Evolutionary conservation across 192 early-diverging fungal genomes (phyloP).

Genomic region (Bifiguratus adelaidae): DNA sequence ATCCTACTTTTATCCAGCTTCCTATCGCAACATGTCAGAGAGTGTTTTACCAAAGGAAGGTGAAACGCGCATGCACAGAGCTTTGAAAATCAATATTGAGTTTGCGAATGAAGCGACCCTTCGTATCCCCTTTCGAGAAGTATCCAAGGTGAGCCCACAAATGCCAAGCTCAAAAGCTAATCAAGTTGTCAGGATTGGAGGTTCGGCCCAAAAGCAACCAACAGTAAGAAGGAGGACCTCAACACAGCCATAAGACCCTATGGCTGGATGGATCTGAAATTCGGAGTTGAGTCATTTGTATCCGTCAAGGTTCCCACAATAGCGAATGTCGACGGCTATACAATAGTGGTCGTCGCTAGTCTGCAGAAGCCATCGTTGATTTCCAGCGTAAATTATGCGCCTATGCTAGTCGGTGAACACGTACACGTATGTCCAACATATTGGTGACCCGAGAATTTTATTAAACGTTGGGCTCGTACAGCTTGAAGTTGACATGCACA

Average conservation of each 20-base stretch:
- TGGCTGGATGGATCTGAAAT: slow-evolving; percentile 65
- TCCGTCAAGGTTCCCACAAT: slow-evolving; percentile 50
- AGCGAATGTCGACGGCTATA: slow-evolving; percentile 37
- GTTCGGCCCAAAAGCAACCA: slow-evolving; percentile 22
- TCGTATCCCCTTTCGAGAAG: slow-evolving; percentile 57
- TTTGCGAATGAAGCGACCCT: slow-evolving; percentile 47
- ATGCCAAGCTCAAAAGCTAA: not conserved
- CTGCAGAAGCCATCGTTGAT: slow-evolving; percentile 33
- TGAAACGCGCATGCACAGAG: slow-evolving; percentile 37
- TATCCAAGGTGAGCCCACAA: slow-evolving; percentile 48
- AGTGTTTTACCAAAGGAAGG: slow-evolving; percentile 40
- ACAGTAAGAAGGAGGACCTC: slow-evolving; percentile 7
- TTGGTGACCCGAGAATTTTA: not conserved
- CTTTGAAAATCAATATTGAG: slow-evolving; percentile 45
- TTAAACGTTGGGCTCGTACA: slow-evolving; percentile 5
- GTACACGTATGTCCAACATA: not conserved
- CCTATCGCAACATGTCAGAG: slow-evolving; percentile 35
- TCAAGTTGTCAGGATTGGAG: slow-evolving; percentile 46
- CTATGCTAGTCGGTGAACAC: slow-evolving; percentile 20
- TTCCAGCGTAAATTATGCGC: slow-evolving; percentile 61
- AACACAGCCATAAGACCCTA: slow-evolving; percentile 34
- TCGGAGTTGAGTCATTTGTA: slow-evolving; percentile 30
- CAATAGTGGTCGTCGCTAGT: slow-evolving; percentile 30
- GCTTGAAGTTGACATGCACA: slow-evolving; percentile 42
- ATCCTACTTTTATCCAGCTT: slow-evolving; percentile 62